Evolutionary conservation across 176 grass and related monocot genomes (phyloP).

Genomic region (Bonia amplexicaulis): DNA sequence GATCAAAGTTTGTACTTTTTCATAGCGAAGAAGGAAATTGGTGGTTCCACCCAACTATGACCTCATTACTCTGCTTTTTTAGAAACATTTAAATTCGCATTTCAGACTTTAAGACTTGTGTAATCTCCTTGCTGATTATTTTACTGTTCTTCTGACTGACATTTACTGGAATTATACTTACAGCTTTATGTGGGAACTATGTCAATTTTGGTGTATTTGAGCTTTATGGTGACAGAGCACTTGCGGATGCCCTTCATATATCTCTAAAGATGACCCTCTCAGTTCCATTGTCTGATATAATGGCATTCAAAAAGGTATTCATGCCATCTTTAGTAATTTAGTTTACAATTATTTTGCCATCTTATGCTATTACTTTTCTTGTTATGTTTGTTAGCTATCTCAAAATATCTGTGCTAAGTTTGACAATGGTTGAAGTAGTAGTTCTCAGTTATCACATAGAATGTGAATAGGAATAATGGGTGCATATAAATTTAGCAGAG

Average conservation of each 20-base stretch:
- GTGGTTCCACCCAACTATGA: not conserved
- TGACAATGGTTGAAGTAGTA: not conserved
- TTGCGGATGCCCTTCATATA: slow-evolving; percentile 90
- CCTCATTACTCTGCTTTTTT: not conserved
- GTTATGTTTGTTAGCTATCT: slow-evolving; percentile 11
- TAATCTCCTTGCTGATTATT: slow-evolving; percentile 17
- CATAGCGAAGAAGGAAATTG: not conserved
- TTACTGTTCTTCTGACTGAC: slow-evolving; percentile 17
- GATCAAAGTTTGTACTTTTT: not conserved
- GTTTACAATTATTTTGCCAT: slow-evolving; percentile 1
- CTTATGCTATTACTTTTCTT: not conserved
- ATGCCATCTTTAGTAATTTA: slow-evolving; percentile 18
- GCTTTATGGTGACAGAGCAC: slow-evolving; percentile 91
- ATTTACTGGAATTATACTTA: slow-evolving; percentile 15
- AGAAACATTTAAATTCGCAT: not conserved
- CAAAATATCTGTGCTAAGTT: slow-evolving; percentile 14
- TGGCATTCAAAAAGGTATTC: slow-evolving; percentile 87
- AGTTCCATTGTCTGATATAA: slow-evolving; percentile 78
- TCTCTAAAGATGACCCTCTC: slow-evolving; percentile 97
- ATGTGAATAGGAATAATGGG: not conserved
- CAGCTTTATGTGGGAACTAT: slow-evolving; percentile 96
- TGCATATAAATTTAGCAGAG: not conserved
- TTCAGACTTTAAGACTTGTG: not conserved
- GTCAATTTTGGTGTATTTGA: slow-evolving; percentile 99
- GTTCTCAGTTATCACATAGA: slow-evolving; percentile 6